Evolutionary conservation across 306 rosid species (phyloP), one percentile per base, ranked within the genome.

Genomic region (Ormosia semicastrata): DNA sequence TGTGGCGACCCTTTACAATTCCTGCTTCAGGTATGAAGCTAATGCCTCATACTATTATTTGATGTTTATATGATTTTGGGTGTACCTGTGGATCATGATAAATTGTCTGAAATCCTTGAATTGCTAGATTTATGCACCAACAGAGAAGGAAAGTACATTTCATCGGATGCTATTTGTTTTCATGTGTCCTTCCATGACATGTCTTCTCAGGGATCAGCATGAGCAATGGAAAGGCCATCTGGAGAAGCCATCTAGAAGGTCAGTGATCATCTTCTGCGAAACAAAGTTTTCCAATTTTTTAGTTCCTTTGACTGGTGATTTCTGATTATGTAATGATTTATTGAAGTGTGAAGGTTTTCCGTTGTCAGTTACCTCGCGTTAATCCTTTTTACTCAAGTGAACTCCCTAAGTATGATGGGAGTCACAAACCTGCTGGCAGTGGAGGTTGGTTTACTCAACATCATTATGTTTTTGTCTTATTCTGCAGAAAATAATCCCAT

Each of bases 331-430:
- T 53, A 10, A 46, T 87, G 39, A 6, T 79, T 84, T 89, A 63
- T 82, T 59, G 41, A 72, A 95, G 99, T 86, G 95, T 93, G 92
- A 93, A 95, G 95, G 97, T 91, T 69, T 91, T 91, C 52, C 93
- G 97, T 46, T 83, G 91, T 84, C 97, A 93, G 76, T 77, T 95
- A 73, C 91, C 94, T 4, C 87, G 81, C 0, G 0, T 4, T 14
- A 95, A 95, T 88, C 91, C 98, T 9, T 93, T 95, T 82, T 95
- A 93, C 90, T 81, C 87, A 3, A 82, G 87, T 12, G 92, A 94
- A 47, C 62, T 86, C 37, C 98, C 92, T 3, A 68, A 84, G 74
- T 72, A 83, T 54, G 81, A 85, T 80, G 90, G 86, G 66, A 86
- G 85, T 15, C 91, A 89, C 49, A 76, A 73, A 71, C 88, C 93